phyloP scores from a whole-genome alignment of 2,329 filamentous ascomycete species.

The Aureobasidium sp. region DNA sequence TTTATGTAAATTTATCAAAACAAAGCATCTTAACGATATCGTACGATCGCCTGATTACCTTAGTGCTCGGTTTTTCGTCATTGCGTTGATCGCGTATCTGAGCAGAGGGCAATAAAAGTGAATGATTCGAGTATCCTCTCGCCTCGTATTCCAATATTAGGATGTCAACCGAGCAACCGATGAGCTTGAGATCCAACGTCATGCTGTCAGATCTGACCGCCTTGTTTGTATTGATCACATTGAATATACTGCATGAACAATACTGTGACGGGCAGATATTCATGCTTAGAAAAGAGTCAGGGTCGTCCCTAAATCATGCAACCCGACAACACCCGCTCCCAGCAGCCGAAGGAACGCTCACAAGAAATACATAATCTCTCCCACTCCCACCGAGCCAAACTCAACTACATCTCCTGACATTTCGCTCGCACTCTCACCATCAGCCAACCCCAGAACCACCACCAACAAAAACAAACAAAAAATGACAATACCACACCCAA shows the following conservation, averaged over 20 bases:
- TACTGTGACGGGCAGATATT: no score
- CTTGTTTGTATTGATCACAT: no score
- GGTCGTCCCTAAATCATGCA: neutral
- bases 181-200: no score
- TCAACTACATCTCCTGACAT: neutral
- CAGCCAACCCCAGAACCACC: neutral
- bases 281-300: neutral
- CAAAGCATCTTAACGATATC: neutral
- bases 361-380: neutral
- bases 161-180: no score
- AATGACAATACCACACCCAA: neutral
- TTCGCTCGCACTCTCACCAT: neutral
- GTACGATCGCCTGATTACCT: neutral
- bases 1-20: conserved; percentile 8
- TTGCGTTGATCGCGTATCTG: no score
- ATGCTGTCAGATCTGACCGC: no score
- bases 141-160: no score
- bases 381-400: neutral
- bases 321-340: neutral
- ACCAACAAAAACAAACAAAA: neutral
- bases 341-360: neutral
- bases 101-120: no score
- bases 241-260: neutral
- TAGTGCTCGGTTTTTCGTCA: neutral
- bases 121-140: no score